phyloP scores from a whole-genome alignment of 2,329 filamentous ascomycete species.

The Trichophaea hybrida region DNA sequence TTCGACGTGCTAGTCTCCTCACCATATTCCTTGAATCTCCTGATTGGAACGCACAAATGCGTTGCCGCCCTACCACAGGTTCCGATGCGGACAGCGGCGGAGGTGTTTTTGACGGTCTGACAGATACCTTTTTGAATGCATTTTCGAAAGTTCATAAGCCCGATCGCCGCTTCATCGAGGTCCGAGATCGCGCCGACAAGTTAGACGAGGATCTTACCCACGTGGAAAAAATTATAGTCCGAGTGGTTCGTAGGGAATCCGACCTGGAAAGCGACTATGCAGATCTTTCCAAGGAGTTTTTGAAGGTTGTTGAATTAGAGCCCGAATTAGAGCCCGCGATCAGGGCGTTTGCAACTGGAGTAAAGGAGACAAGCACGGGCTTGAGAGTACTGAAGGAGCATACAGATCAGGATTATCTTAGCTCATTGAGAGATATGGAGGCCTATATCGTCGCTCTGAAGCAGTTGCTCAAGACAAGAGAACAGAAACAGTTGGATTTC shows the following conservation, averaged over 20 bases:
- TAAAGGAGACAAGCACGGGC: constrained; percentile 68
- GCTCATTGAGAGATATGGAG: constrained; percentile 86
- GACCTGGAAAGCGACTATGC: constrained; percentile 79
- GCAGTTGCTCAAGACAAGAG: constrained; percentile 74
- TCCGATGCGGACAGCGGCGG: constrained; percentile 37
- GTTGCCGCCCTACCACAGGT: constrained; percentile 45
- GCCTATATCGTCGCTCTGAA: constrained; percentile 82
- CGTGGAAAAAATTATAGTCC: constrained; percentile 88
- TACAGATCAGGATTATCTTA: constrained; percentile 91
- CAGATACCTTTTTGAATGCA: constrained; percentile 91
- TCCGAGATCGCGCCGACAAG: constrained; percentile 82
- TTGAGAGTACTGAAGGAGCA: constrained; percentile 72
- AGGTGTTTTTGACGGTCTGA: constrained; percentile 85
- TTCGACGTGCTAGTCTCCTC: constrained; percentile 68
- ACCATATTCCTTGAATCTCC: constrained; percentile 80
- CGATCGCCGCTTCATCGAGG: constrained; percentile 86
- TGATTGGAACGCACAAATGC: constrained; percentile 97
- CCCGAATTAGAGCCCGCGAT: constrained; percentile 70
- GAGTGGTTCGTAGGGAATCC: constrained; percentile 72
- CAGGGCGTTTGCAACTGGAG: constrained; percentile 70
- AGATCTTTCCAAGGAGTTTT: constrained; percentile 86
- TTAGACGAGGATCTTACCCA: constrained; percentile 84
- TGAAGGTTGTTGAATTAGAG: constrained; percentile 79
- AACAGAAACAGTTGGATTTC: constrained; percentile 96
- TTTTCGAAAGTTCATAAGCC: constrained; percentile 95